phyloP scores from a whole-genome alignment of 78 protist genomes.

The Tieghemostelium lacteum region DNA sequence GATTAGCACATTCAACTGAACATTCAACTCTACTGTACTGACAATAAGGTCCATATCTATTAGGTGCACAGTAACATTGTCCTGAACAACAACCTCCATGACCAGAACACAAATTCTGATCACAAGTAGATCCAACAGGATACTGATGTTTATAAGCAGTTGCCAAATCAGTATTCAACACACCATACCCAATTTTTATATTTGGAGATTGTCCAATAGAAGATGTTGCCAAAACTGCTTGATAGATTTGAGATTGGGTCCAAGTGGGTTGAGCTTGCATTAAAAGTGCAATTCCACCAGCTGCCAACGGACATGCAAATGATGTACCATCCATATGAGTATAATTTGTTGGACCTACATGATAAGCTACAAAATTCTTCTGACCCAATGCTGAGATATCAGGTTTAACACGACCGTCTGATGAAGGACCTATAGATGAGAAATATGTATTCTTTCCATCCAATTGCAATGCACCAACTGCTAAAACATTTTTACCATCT shows the following conservation, averaged over 20 bases:
- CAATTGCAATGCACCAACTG: slow-evolving; percentile 44
- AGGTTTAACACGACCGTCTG: slow-evolving; percentile 80
- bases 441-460: slow-evolving; percentile 23
- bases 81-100: slow-evolving; percentile 52
- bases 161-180: slow-evolving; percentile 30
- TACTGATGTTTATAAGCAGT: not conserved
- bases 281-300: slow-evolving; percentile 65
- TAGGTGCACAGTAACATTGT: slow-evolving; percentile 46
- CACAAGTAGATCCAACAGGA: not conserved
- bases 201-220: not conserved
- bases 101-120: slow-evolving; percentile 12
- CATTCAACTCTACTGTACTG: slow-evolving; percentile 13
- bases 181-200: slow-evolving; percentile 33
- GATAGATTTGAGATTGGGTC: slow-evolving; percentile 39
- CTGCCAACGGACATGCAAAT: slow-evolving; percentile 76
- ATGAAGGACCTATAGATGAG: slow-evolving; percentile 56
- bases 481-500: slow-evolving; percentile 42
- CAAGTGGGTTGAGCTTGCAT: slow-evolving; percentile 62
- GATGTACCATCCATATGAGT: slow-evolving; percentile 66
- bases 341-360: slow-evolving; percentile 5
- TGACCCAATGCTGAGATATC: slow-evolving; percentile 57
- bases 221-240: slow-evolving; percentile 20
- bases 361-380: slow-evolving; percentile 26
- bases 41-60: slow-evolving; percentile 35
- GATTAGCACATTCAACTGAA: slow-evolving; percentile 6